Base-by-base conservation (phyloP, 495 filamentous ascomycete species). In the Aspergillus hancockii region DNA sequence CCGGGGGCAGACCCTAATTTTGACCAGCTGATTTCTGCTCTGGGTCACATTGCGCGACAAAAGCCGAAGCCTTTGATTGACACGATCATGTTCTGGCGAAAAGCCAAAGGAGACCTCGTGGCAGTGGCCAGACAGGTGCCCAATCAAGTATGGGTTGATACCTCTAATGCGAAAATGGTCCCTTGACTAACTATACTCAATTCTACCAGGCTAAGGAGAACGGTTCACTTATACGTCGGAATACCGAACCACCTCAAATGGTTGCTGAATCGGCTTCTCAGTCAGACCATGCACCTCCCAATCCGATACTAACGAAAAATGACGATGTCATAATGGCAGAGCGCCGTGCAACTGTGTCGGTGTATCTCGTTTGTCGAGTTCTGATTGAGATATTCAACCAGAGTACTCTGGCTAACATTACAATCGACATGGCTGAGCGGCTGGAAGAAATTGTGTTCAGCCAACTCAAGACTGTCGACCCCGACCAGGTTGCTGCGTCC, bases 41-140 rank as follows among this genome's bases (percentile, higher is more conserved):
- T 98, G 49, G 94, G 94, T 23, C 91, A 93, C 71, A 96, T 99
- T 67, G 91, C 92, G 54, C 88, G 91, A 32, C 88, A 90, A 65
- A 96, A 97, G 64, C 95, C 94, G 5, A 97, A 93, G 65, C 89
- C 91, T n/a, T 72, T 98, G 54, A 96, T 98, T 63, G 93, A 98
- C 72, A 91, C 91, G 10, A 89, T 98, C 61, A 98, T 98, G 91
- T 84, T 92, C 21, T 98, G 94, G 94, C 84, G 95, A 41, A 97
- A 97, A 71, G 87, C 83, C 41, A 97, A 96, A 74, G 93, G 92
- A 63, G 94, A 97, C 73, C 86, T 90, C 12, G 90, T 92, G 28
- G 84, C 81, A 50, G 69, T 71, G 19, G 83, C 83, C 25, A 79
- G 85, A 46, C 76, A 79, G 23, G 83, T 88, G 64, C 77, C 90